Percentiles rank a stretch among this genome's conserved stretches.
phyloP scores from a whole-genome alignment of 306 rosid genomes.

The Castanea sativa region DNA sequence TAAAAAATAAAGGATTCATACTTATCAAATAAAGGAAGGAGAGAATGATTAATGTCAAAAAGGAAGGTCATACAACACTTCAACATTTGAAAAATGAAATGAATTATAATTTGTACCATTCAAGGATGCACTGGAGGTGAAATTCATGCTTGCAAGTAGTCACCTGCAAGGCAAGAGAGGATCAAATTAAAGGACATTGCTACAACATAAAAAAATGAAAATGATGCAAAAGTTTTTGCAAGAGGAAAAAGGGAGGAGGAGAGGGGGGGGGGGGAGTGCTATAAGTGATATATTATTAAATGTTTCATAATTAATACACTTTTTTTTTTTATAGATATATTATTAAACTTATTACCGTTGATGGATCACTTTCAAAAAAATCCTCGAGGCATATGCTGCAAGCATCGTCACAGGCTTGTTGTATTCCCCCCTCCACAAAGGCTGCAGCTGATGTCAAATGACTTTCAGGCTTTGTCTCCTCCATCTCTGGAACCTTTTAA shows the following conservation, averaged over 20 bases:
- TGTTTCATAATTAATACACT: too few species aligned
- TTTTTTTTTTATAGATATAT: neutral
- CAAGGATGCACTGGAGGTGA: slow-evolving; percentile 97
- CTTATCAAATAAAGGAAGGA: neutral
- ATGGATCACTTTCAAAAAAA: slow-evolving; percentile 73
- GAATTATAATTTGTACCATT: slow-evolving; percentile 55
- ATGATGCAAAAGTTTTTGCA: neutral
- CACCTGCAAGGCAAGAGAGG: slow-evolving; percentile 46
- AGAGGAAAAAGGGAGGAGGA: neutral
- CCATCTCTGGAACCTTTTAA: slow-evolving; percentile 51
- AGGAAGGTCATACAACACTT: neutral
- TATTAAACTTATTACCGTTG: slow-evolving; percentile 48
- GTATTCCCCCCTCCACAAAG: slow-evolving; percentile 96
- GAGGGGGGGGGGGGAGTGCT: neutral
- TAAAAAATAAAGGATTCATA: neutral
- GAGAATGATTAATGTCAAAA: neutral
- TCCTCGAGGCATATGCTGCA: slow-evolving; percentile 99
- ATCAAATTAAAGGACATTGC: slow-evolving; percentile 17
- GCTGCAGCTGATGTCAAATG: slow-evolving; percentile 79
- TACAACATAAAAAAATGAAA: slow-evolving; percentile 2
- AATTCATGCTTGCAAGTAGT: slow-evolving; percentile 88
- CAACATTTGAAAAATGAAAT: neutral
- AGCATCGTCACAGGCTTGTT: slow-evolving; percentile 78
- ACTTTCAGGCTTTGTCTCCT: slow-evolving; percentile 41
- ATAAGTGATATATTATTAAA: neutral